Evolutionary conservation across 768 basidiomycete species (phyloP).

Genomic region (Lactarius akahatsu): DNA sequence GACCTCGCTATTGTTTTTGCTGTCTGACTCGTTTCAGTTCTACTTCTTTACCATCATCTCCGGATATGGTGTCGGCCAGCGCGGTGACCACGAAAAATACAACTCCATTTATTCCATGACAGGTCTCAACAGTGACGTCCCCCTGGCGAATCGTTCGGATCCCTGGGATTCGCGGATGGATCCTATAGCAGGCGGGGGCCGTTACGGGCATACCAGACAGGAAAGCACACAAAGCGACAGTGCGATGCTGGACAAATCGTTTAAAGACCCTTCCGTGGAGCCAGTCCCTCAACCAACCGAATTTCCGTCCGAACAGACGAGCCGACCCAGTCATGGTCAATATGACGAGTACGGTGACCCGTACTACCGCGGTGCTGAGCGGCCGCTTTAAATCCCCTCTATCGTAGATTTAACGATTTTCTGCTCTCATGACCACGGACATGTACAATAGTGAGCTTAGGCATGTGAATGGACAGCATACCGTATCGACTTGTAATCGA

Average conservation of each 20-base stretch:
- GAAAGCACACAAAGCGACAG: constrained; percentile 28
- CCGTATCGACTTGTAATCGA: neutral
- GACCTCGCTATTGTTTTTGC: constrained; percentile 32
- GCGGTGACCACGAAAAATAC: constrained; percentile 78
- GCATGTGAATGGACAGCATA: constrained; percentile 18
- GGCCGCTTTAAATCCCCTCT: neutral
- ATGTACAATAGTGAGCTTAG: constrained; percentile 5
- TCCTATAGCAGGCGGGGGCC: constrained; percentile 17
- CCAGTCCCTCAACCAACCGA: constrained; percentile 4
- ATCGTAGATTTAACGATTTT: neutral
- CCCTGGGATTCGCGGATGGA: constrained; percentile 65
- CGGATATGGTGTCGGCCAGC: constrained; percentile 72
- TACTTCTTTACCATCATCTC: constrained; percentile 50
- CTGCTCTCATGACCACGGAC: neutral
- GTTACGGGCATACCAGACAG: constrained; percentile 20
- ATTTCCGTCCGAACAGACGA: neutral
- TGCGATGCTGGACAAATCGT: constrained; percentile 21
- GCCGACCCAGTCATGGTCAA: neutral
- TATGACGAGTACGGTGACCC: constrained; percentile 35
- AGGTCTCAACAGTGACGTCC: constrained; percentile 56
- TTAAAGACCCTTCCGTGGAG: constrained; percentile 6
- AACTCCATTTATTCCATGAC: constrained; percentile 65
- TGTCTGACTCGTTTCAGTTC: constrained; percentile 42
- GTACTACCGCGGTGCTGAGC: constrained; percentile 32
- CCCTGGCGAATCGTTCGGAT: constrained; percentile 61